Base-by-base conservation (phyloP, 495 filamentous ascomycete species). In the Neurospora sp. region DNA sequence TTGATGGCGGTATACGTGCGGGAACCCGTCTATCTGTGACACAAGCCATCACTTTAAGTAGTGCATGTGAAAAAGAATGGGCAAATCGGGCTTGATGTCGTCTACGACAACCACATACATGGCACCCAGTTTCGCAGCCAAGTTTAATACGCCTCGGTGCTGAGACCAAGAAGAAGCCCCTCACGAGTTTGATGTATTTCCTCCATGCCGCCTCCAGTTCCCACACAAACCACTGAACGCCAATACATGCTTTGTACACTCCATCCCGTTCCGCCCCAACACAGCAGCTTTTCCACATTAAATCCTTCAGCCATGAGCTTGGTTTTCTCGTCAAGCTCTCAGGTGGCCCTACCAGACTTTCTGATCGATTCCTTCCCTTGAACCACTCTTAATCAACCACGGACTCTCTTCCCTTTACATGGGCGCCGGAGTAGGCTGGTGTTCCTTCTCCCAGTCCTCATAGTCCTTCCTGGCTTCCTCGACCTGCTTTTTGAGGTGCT, bases 401-500 rank as follows among this genome's bases (percentile, higher is more conserved):
- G 73, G 35, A 39, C 12, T 70, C 71, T 69, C 71, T 74, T 70
- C 61, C 76, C 69, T 75, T 75, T 47, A 18, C 37, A 81, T 72
- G 8, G 76, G 70, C 41, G 77, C 70, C 6, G 75, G 70, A 2
- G 76, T 40, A 31, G 80, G 80, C 42, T 84, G 81, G 27, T 86
- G 83, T 59, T 86, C 82, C 76, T 87, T 88, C 77, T 94, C 88
- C 86, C 92, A 94, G 71, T 91, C 91, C 6, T 88, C 87, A 76
- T 93, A 96, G 70, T 96, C 92, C 76, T 89, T 91, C 79, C 89
- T 88, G 73, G 96, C 89, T 70, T 90, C 85, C 75, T 89, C 90
- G 38, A 98, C 79, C 78, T 97, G 91, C 79, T 91, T 91, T 76
- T 91, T 92, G 70, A 99, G 85, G 80, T 95, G 91, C 76, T 90